Evolutionary conservation across 345 rosid genomes (phyloP).

Genomic region (Arabidopsis thaliana): DNA sequence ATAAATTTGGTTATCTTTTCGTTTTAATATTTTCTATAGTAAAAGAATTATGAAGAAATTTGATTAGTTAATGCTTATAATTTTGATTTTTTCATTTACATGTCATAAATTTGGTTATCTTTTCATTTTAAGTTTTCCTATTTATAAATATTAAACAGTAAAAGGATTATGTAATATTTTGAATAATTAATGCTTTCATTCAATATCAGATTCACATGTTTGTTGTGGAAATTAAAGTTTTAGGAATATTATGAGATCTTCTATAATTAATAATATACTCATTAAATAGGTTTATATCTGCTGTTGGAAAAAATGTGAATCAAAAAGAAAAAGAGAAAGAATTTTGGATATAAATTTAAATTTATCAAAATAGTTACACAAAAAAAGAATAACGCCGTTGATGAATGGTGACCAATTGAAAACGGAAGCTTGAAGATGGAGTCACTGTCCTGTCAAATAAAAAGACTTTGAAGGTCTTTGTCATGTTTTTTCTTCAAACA

Average conservation of each 20-base stretch:
- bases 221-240: constrained; percentile 5
- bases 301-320: constrained; percentile 11
- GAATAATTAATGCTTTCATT: not conserved
- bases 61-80: constrained; percentile 3
- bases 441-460: constrained; percentile 36
- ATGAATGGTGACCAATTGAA: constrained; percentile 37
- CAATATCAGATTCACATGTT: constrained; percentile 33
- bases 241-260: constrained; percentile 21
- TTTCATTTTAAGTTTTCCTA: constrained; percentile 11
- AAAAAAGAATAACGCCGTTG: constrained; percentile 40
- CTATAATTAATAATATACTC: constrained; percentile 15
- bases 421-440: constrained; percentile 47
- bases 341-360: not conserved
- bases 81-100: not conserved
- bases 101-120: not conserved
- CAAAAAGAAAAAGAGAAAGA: not conserved
- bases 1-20: constrained; percentile 19
- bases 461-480: constrained; percentile 38
- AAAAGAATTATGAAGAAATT: not conserved
- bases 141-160: not conserved
- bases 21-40: not conserved
- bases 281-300: constrained; percentile 1
- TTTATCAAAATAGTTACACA: not conserved
- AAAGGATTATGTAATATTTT: not conserved
- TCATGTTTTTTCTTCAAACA: constrained; percentile 24